These are phyloP conservation scores for Meyerozyma guilliermondii DNA, from an alignment of 1,139 yeast species.

Conservation along the genomic window DNA sequence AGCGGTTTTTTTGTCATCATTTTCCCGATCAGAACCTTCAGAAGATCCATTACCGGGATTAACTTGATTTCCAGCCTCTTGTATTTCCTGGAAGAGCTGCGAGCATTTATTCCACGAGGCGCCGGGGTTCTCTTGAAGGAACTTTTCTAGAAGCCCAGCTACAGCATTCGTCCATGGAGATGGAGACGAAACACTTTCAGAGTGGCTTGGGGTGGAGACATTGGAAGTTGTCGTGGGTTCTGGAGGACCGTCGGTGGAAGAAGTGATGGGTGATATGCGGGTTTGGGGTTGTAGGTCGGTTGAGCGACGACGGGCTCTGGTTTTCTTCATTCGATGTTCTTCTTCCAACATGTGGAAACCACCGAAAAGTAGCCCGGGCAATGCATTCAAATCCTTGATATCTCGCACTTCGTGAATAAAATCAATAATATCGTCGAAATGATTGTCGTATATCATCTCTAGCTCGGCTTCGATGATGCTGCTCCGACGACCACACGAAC, in stretches of 20 bases:
- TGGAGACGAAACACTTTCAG: background rate
- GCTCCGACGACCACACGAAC: slow-evolving; percentile 75
- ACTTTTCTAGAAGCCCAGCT: background rate
- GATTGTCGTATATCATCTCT: slow-evolving; percentile 49
- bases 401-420: slow-evolving; percentile 37
- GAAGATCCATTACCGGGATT: too few relatives aligned
- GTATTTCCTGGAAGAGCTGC: background rate
- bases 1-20: background rate
- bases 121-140: background rate
- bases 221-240: background rate
- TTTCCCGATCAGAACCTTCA: background rate
- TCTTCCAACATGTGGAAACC: slow-evolving; percentile 38
- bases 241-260: background rate
- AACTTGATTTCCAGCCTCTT: background rate
- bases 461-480: slow-evolving; percentile 74
- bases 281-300: background rate
- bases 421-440: slow-evolving; percentile 48
- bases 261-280: background rate
- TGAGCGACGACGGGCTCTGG: background rate
- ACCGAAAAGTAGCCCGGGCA: slow-evolving; percentile 37
- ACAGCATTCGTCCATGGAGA: background rate
- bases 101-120: background rate
- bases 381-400: slow-evolving; percentile 36
- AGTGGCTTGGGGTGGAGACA: background rate
- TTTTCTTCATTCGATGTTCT: slow-evolving; percentile 25